These are phyloP conservation scores for Pyrenophora seminiperda DNA, from an alignment of 2,329 filamentous ascomycete genomes.

Conservation along the genomic window DNA sequence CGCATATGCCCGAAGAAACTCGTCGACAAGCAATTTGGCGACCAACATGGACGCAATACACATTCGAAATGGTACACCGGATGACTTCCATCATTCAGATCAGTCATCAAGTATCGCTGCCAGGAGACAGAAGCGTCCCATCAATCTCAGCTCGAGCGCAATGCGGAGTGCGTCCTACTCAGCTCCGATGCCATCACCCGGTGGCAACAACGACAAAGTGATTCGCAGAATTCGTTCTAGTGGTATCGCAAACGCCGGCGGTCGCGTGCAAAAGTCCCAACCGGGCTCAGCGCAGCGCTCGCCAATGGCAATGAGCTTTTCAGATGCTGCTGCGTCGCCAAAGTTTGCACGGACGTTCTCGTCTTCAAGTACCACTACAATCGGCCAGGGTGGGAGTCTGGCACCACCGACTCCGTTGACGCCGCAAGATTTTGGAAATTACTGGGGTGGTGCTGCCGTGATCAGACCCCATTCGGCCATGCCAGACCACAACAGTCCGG, in stretches of 20 bases:
- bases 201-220: conserved; percentile 45
- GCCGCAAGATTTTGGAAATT: conserved; percentile 48
- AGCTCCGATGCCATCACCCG: conserved; percentile 48
- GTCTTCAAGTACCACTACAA: conserved; percentile 43
- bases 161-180: conserved; percentile 52
- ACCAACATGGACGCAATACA: conserved; percentile 48
- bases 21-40: conserved; percentile 48
- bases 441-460: conserved; percentile 49
- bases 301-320: conserved; percentile 53
- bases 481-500: conserved; percentile 49
- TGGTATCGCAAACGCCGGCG: conserved; percentile 51
- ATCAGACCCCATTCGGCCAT: conserved; percentile 37
- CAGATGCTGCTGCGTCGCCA: conserved; percentile 55
- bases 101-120: conserved; percentile 51
- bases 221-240: conserved; percentile 57
- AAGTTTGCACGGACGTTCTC: conserved; percentile 51
- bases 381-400: conserved; percentile 47
- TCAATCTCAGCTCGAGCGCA: conserved; percentile 48
- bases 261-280: conserved; percentile 54
- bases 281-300: conserved; percentile 55
- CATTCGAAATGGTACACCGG: conserved; percentile 43
- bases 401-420: conserved; percentile 57
- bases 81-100: conserved; percentile 46
- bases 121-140: conserved; percentile 49
- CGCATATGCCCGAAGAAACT: conserved; percentile 43